Conservation (phyloP, 2,329 filamentous ascomycete species). For the Colletotrichum abscissum region DNA sequence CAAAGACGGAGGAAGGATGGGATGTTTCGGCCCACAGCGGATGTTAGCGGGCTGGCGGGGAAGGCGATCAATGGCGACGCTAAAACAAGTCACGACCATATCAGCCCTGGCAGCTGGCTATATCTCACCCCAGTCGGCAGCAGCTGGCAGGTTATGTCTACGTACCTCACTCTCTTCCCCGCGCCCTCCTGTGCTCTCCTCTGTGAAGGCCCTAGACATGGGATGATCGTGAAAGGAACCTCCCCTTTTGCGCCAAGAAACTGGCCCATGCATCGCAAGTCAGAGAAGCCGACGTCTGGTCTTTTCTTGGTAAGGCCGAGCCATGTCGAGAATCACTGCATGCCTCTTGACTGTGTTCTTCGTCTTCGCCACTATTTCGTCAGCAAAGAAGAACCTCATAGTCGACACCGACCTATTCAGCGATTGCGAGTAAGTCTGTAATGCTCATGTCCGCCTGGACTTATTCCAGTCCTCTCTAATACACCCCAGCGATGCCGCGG, state of each 20-base stretch:
- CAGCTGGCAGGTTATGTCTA: not conserved
- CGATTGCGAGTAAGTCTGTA: constrained; percentile 54
- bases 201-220: not conserved
- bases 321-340: not conserved
- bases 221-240: not conserved
- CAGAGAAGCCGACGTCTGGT: not conserved
- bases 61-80: not conserved
- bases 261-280: not conserved
- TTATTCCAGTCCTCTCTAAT: not conserved
- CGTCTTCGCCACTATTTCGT: not conserved
- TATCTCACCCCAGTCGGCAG: not conserved
- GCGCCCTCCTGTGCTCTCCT: not conserved
- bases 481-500: constrained; percentile 50
- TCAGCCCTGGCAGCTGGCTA: not conserved
- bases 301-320: too few species aligned
- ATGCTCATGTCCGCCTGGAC: not conserved
- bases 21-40: constrained; percentile 1
- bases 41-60: constrained; percentile 7
- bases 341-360: not conserved
- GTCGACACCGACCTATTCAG: constrained; percentile 60
- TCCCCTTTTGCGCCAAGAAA: not conserved
- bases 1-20: too few species aligned
- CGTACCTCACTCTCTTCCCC: not conserved
- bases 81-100: not conserved
- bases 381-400: constrained; percentile 49